Base-by-base conservation (phyloP, 768 basidiomycete species). In the Boletus tomentosulus region DNA sequence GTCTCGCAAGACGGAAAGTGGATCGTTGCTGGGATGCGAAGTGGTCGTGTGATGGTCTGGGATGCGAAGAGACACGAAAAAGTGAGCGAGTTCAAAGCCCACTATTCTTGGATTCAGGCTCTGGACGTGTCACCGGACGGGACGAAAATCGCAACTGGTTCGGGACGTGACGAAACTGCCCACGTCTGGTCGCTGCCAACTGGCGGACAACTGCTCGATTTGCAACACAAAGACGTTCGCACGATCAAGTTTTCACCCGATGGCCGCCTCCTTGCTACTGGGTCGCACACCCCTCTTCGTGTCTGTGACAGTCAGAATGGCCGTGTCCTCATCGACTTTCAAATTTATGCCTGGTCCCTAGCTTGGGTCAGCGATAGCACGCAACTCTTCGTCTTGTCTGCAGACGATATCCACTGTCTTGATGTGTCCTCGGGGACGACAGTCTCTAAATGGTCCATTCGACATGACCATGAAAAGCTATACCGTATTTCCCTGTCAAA, bases 161-260 rank as follows among this genome's bases (percentile, higher is more conserved):
- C 49, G 0, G 51, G 57, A 35, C 7, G 25, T 7, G n/a, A n/a
- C n/a, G n/a, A n/a, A n/a, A 37, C 50, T 10, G 24, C 19, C 3
- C 35, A 19, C 4, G 44, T 62, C 22, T 62, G 50, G 60, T 58
- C 55, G 3, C 42, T 57, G 4, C 42, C 48, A 2, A 34, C 7
- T 24, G 49, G 49, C 10, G 0, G 37, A 13, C 60, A 15, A 12
- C 45, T 60, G 0, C 41, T 51, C 1, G 39, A 19, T 4, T 12
- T 31, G 48, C 8, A 3, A 22, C 11, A 7, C 15, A 7, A 9
- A 1, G 4, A 24, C 56, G 13, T 48, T 24, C 15, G 44, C 41
- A 3, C 27, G 27, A 27, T 48, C 37, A 58, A 44, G 6, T 62
- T 55, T 24, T 62, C 60, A 3, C 60, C 60, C 4, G 22, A 41